phyloP scores from a whole-genome alignment of 768 basidiomycete species.

The Trametes coccinea region DNA sequence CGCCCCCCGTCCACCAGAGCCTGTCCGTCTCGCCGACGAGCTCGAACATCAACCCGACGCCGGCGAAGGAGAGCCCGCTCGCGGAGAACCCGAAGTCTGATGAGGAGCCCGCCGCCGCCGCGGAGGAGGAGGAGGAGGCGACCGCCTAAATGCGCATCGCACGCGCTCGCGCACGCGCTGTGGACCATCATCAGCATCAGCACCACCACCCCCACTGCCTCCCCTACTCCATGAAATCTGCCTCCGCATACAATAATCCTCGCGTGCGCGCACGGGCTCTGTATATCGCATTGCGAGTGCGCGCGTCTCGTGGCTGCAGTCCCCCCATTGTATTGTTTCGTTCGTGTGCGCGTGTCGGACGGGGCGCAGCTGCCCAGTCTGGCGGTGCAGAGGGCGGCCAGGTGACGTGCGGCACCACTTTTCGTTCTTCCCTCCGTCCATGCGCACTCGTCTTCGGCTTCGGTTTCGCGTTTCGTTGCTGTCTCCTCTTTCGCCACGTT shows the following conservation, averaged over 20 bases:
- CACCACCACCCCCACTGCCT: not conserved
- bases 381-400: not conserved
- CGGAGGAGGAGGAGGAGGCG: conserved; percentile 8
- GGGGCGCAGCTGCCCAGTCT: too few relatives aligned
- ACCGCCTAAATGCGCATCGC: not conserved
- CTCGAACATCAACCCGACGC: conserved; percentile 41
- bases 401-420: conserved; percentile 10
- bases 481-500: not conserved
- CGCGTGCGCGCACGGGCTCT: too few relatives aligned
- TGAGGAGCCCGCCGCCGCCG: not conserved
- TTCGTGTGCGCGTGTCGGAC: too few relatives aligned
- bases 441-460: not conserved
- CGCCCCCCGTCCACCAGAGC: conserved; percentile 48
- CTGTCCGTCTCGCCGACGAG: conserved; percentile 79
- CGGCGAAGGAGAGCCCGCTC: conserved; percentile 60
- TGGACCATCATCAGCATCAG: not conserved
- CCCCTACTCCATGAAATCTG: not conserved
- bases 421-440: not conserved
- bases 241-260: too few relatives aligned
- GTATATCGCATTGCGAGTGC: too few relatives aligned
- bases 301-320: too few relatives aligned
- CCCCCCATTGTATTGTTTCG: too few relatives aligned
- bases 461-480: not conserved
- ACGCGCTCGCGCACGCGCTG: not conserved
- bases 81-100: conserved; percentile 21